These are phyloP conservation scores for Rhododendron williamsianum DNA, from an alignment of 148 eudicot genomes.

Conservation along the genomic window DNA sequence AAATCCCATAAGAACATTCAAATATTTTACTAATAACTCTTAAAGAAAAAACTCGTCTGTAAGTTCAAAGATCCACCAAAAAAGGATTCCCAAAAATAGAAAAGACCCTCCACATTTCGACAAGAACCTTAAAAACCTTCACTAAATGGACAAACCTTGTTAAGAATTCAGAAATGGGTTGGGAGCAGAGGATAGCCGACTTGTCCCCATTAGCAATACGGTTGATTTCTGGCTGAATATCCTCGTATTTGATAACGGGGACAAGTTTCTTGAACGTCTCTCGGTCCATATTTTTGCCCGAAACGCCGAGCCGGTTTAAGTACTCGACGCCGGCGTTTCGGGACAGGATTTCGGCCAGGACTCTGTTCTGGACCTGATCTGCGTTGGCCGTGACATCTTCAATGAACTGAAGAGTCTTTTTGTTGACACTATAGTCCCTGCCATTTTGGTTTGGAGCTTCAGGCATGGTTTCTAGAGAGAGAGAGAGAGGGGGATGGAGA, in stretches of 20 bases:
- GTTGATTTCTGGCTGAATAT: constrained; percentile 64
- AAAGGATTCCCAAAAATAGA: neutral
- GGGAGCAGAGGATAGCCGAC: constrained; percentile 64
- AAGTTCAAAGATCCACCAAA: neutral
- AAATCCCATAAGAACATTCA: too few species aligned
- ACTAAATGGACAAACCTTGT: constrained; percentile 47
- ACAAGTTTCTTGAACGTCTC: constrained; percentile 42
- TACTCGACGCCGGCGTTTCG: constrained; percentile 26
- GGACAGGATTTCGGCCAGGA: constrained; percentile 19
- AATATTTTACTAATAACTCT: too few species aligned
- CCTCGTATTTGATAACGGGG: constrained; percentile 83
- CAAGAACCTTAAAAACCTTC: neutral
- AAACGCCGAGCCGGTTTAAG: constrained; percentile 18
- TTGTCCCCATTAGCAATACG: constrained; percentile 86
- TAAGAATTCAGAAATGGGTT: constrained; percentile 88
- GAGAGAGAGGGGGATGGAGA: neutral
- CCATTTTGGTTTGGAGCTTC: constrained; percentile 38
- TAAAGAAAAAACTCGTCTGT: neutral
- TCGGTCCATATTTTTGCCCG: constrained; percentile 7
- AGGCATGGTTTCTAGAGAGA: constrained; percentile 36
- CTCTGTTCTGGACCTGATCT: constrained; percentile 23
- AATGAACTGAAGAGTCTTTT: constrained; percentile 15
- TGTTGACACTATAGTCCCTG: constrained; percentile 30
- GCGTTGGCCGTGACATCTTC: constrained; percentile 26
- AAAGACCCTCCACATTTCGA: neutral